Conservation (phyloP, 345 rosid species). For the Boechera retrofracta region DNA sequence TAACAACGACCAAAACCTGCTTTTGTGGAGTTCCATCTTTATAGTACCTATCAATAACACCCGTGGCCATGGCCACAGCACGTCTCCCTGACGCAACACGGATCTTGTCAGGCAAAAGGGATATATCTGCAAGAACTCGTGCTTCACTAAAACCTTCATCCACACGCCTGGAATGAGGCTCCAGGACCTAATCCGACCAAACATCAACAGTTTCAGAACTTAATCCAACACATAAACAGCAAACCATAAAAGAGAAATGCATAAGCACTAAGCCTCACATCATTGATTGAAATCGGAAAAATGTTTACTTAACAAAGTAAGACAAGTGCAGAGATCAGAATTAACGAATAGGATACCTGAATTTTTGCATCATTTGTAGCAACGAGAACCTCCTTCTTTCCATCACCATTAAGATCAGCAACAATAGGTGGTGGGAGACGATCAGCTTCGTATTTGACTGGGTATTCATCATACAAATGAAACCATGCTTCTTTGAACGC, state of each 20-base stretch:
- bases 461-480: conserved; percentile 80
- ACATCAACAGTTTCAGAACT: conserved; percentile 25
- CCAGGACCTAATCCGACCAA: conserved; percentile 63
- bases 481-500: conserved; percentile 96
- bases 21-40: conserved; percentile 77
- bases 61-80: conserved; percentile 94
- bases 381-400: conserved; percentile 84
- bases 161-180: conserved; percentile 80
- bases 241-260: conserved; percentile 2
- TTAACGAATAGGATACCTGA: conserved; percentile 55
- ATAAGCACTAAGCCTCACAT: conserved; percentile 1
- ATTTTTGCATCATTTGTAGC: conserved; percentile 95
- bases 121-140: conserved; percentile 66
- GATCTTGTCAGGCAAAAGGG: conserved; percentile 84
- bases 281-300: not conserved
- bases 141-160: conserved; percentile 96
- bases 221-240: not conserved
- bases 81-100: conserved; percentile 86
- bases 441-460: conserved; percentile 86
- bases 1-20: conserved; percentile 96
- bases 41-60: conserved; percentile 73
- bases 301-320: conserved; percentile 1
- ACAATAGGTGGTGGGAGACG: conserved; percentile 93
- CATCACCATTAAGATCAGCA: conserved; percentile 95
- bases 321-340: not conserved